Evolutionary conservation across 768 basidiomycete genomes (phyloP), one percentile per base, ranked within the genome.

Genomic region (Serendipita sp.): DNA sequence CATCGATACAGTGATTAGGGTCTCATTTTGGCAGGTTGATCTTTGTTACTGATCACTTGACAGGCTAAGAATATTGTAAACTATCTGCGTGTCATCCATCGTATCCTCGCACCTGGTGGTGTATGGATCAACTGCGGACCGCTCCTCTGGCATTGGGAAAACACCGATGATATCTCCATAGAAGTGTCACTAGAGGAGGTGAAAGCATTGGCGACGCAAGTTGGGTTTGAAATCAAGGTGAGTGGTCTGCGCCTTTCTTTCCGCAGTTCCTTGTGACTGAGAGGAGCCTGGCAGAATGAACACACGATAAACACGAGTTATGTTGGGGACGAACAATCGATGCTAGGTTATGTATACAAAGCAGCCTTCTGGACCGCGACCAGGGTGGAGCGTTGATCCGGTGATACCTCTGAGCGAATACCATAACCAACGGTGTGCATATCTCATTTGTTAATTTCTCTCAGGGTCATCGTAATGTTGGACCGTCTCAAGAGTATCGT

Each of bases 91-190:
- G 83, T 89, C 62, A 86, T 97, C 53, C 86, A 92, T 74, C 78
- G 78, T 1, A 84, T 95, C 32, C 79, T 99, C 11, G 84, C 85
- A 4, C 88, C 86, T 0, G 91, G 86, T 24, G 95, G 94, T 0
- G 80, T 92, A 3, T 96, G 92, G 92, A 86, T 96, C 67, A 97
- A 97, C 71, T 75, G 92, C 86, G 93, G 94, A 2, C 95, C 95
- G 0, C 75, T 95, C 0, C 75, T 97, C n/a, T 98, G 95, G 94
- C 95, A 98, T 72, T 97, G 86, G 74, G 94, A 97, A 71, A 94
- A 95, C 74, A 82, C 83, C 46, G 83, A 84, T 67, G 91, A 95
- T 68, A 80, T 84, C 0, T 92, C 89, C 1, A 79, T 98, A 41
- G 94, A 97, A 74, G 78, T 97, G 16, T 86, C 86, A 70, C 75